Conservation (phyloP, 2,329 filamentous ascomycete genomes). For the Volutella citrinella region DNA sequence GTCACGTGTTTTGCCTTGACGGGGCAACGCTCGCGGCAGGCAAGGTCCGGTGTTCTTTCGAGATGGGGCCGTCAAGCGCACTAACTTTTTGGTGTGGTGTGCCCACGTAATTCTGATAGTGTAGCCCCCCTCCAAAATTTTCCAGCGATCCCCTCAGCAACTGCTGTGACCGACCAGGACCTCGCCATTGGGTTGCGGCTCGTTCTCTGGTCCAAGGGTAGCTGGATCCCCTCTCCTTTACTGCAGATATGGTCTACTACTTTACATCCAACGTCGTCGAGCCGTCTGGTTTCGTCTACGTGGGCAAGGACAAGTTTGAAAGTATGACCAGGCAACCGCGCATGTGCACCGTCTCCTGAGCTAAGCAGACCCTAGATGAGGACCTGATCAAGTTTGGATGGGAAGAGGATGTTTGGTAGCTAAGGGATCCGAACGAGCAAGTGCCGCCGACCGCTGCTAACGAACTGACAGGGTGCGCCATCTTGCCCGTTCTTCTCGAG, state of each 20-base stretch:
- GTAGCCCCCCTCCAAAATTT: constrained; percentile 19
- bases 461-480: too few species aligned
- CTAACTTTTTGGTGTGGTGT: too few species aligned
- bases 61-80: too few species aligned
- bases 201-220: too few species aligned
- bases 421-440: too few species aligned
- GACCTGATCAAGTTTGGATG: constrained; percentile 92
- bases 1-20: constrained; percentile 4
- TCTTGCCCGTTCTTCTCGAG: too few species aligned
- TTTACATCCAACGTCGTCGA: constrained; percentile 83
- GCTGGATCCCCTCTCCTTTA: background rate
- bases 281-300: constrained; percentile 85
- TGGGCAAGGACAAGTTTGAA: constrained; percentile 98
- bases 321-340: constrained; percentile 57
- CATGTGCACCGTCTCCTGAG: constrained; percentile 5
- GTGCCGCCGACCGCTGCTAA: too few species aligned
- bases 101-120: too few species aligned
- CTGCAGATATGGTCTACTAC: constrained; percentile 80
- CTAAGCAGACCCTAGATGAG: too few species aligned
- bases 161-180: background rate
- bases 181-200: too few species aligned
- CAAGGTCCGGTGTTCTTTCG: too few species aligned
- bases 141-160: constrained; percentile 19
- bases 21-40: background rate
- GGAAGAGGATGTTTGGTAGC: constrained; percentile 95